These are phyloP conservation scores for Ceratobasidium sp. DNA, from an alignment of 1,284 basidiomycete genomes.

Conservation along the genomic window DNA sequence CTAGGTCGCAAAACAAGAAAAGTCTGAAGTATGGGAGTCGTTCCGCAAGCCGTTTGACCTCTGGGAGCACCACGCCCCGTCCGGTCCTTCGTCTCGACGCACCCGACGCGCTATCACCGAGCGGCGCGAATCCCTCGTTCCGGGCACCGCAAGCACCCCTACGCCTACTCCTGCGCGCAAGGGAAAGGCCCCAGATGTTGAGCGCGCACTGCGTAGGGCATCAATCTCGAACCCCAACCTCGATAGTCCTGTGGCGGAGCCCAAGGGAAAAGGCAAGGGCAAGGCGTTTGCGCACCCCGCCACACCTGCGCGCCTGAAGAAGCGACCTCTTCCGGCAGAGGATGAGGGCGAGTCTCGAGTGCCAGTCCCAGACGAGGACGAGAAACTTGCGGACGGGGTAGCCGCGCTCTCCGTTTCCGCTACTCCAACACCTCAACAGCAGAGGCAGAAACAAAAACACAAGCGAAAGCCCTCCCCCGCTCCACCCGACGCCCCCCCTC, in stretches of 20 bases:
- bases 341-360: neutral
- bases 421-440: neutral
- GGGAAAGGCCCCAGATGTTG: constrained; percentile 25
- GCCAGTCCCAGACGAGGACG: constrained; percentile 11
- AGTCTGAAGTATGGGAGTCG: constrained; percentile 75
- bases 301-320: constrained; percentile 2
- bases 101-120: constrained; percentile 72
- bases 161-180: constrained; percentile 47
- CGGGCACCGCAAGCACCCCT: neutral
- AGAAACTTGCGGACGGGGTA: neutral
- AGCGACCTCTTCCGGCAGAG: constrained; percentile 14
- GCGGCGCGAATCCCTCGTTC: constrained; percentile 59
- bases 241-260: neutral
- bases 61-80: constrained; percentile 55
- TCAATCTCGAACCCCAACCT: neutral
- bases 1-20: constrained; percentile 78
- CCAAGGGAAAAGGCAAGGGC: neutral
- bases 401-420: neutral
- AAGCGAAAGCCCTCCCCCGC: constrained; percentile 10
- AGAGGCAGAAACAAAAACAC: constrained; percentile 20
- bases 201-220: constrained; percentile 1
- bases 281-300: constrained; percentile 15
- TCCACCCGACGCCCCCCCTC: neutral
- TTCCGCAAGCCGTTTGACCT: constrained; percentile 74
- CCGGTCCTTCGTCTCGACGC: constrained; percentile 53